Evolutionary conservation across 257 asterid species (phyloP).

Genomic region (Penstemon newberryi): DNA sequence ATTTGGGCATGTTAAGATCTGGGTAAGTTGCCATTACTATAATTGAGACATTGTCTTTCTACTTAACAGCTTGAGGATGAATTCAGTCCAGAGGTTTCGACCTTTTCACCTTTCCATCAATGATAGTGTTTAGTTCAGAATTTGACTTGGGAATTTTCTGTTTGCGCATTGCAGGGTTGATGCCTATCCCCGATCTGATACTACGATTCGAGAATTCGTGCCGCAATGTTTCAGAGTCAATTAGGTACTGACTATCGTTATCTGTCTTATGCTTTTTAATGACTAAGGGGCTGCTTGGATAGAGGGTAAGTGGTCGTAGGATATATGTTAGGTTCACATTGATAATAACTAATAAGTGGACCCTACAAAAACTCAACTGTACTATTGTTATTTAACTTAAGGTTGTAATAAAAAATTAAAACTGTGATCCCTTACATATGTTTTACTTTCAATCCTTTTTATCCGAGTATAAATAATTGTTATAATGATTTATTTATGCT

Average conservation of each 20-base stretch:
- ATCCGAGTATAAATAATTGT: too few relatives aligned
- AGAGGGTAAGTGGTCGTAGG: not conserved
- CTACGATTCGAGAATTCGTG: conserved; percentile 81
- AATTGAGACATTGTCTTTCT: conserved; percentile 8
- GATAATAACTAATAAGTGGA: not conserved
- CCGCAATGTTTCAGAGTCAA: conserved; percentile 82
- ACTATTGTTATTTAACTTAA: conserved; percentile 1
- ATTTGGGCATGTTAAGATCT: not conserved
- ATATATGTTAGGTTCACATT: not conserved
- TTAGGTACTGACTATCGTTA: conserved; percentile 51
- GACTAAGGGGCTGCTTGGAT: conserved; percentile 5
- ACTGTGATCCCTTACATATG: too few relatives aligned
- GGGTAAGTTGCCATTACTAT: not conserved
- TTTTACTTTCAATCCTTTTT: too few relatives aligned
- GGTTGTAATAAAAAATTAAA: not conserved
- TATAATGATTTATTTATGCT: too few relatives aligned
- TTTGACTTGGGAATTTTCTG: conserved; percentile 27
- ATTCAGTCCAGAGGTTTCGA: conserved; percentile 8
- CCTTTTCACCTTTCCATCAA: conserved; percentile 8
- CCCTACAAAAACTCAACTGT: conserved; percentile 3
- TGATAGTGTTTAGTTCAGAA: conserved; percentile 5
- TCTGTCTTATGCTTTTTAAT: not conserved
- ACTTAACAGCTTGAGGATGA: conserved; percentile 17
- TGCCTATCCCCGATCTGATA: conserved; percentile 83
- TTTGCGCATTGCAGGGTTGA: conserved; percentile 67